Evolutionary conservation across 2,329 filamentous ascomycete genomes (phyloP), one percentile per base, ranked within the genome.

Genomic region (Scleromitrula shiraiana): DNA sequence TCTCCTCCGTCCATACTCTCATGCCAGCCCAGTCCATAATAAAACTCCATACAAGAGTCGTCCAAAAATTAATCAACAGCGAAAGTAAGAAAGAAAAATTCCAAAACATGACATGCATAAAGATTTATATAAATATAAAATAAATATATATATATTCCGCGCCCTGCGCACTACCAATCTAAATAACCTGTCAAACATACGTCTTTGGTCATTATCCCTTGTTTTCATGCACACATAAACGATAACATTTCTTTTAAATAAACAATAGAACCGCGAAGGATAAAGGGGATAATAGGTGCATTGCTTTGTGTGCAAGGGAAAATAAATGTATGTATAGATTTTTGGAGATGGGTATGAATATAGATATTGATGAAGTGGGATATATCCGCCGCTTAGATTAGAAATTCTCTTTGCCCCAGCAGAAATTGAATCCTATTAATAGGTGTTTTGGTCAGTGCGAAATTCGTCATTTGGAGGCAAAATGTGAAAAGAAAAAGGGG

Each of bases 361-460:
- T 29, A 12, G 33, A 15, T 30, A 9, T 5, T 7, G 19, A 22
- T 17, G 26, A 17, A 22, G 26, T 14, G 7, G 15, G 22, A 14
- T 5, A 9, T 17, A 19, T n/a, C 9, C 12, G n/a, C 23, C 19
- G 10, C 17, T 30, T 20, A n/a, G 15, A 49, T 56, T 68, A 75
- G 59, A 75, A 75, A 58, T 75, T 74, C 64, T 75, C 72, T 62
- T 75, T 73, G 15, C 71, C 71, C 71, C 70, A 65, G 15, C 53
- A 55, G 51, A 61, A 62, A 22, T 57, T 53, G 56, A 62, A 63
- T 32, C 61, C 59, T 62, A 23, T 48, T 20, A 33, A 17, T 22
- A 7, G n/a, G n/a, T n/a, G n/a, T n/a, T n/a, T n/a, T 24, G 7
- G 42, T 60, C 44, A 54, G 54, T 39, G 29, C 1, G 35, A 9